Base-by-base conservation (phyloP, 352 stramenopile species). In the Globisporangium ultimum region DNA sequence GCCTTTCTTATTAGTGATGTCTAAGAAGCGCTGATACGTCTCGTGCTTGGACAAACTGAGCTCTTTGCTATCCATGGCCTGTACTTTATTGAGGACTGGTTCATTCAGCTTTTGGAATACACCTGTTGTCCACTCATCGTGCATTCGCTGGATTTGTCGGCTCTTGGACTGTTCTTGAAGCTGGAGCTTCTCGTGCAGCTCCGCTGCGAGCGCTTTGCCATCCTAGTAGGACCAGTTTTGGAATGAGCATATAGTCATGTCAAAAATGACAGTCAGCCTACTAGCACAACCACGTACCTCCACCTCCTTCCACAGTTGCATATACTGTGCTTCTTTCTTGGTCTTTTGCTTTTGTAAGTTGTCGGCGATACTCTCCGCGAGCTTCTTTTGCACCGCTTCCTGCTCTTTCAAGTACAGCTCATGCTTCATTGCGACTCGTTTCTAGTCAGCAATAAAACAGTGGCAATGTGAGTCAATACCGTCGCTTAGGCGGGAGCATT, bases 1-100 rank as follows among this genome's bases (percentile, higher is more conserved):
- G 9, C 78, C 80, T 55, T 91, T 91, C 65, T 90, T 90, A 70
- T 90, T 89, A 48, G 78, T 88, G 63, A 88, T 87, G 59, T 90
- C 80, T 12, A 92, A 65, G 54, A 90, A 92, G 50, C 80, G 82
- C 60, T 88, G 76, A 53, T 92, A 90, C 32, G 74, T 71, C 59
- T 84, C 70, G 48, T 81, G 71, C 54, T 88, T 86, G 34, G 76
- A 70, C 46, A 57, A 28, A 41, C 70, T 78, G 7, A 87, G 64
- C 17, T 65, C 51, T 15, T 67, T 72, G 5, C 61, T 38, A 47
- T 89, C 76, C 67, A 90, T 77, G 12, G 76, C 65, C 13, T 74
- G 58, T 0, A 92, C 75, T 53, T 83, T 77, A 21, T 61, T 57
- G 2, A 78, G 38, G 34, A 92, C 80, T 12, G 83, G 79, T 10